These are phyloP conservation scores for Bertia moriformis DNA, from an alignment of 2,329 filamentous ascomycete genomes.

Conservation along the genomic window DNA sequence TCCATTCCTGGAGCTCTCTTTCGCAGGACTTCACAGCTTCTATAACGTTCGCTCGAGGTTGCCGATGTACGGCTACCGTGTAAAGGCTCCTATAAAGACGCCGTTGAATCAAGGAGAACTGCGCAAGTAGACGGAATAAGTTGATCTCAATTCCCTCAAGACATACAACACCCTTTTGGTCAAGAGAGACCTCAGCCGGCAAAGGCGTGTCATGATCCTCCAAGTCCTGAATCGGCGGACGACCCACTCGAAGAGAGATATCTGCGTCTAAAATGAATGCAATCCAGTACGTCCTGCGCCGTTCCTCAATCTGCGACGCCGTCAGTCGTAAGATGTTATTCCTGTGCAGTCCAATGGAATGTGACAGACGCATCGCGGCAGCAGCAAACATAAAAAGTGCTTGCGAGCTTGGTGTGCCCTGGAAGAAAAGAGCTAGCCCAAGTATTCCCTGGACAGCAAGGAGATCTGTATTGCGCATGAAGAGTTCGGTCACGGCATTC, in stretches of 20 bases:
- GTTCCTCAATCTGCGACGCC: constrained; percentile 4
- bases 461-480: constrained; percentile 7
- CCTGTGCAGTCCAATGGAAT: constrained; percentile 9
- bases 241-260: constrained; percentile 8
- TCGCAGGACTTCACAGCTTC: neutral
- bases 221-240: constrained; percentile 6
- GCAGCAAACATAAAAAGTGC: constrained; percentile 9
- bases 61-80: neutral
- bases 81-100: neutral
- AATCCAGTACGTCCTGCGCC: constrained; percentile 8
- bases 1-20: neutral
- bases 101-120: neutral
- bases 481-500: constrained; percentile 7
- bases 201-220: constrained; percentile 7
- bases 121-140: neutral
- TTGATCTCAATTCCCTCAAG: neutral
- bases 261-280: constrained; percentile 10
- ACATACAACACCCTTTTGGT: neutral
- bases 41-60: neutral
- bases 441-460: constrained; percentile 8
- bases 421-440: constrained; percentile 8
- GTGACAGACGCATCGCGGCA: constrained; percentile 8
- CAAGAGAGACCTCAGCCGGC: constrained; percentile 5
- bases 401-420: constrained; percentile 9
- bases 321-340: constrained; percentile 4